These are phyloP conservation scores for Phlebiopsis flavidoalba DNA, from an alignment of 768 basidiomycete species.

Conservation along the genomic window DNA sequence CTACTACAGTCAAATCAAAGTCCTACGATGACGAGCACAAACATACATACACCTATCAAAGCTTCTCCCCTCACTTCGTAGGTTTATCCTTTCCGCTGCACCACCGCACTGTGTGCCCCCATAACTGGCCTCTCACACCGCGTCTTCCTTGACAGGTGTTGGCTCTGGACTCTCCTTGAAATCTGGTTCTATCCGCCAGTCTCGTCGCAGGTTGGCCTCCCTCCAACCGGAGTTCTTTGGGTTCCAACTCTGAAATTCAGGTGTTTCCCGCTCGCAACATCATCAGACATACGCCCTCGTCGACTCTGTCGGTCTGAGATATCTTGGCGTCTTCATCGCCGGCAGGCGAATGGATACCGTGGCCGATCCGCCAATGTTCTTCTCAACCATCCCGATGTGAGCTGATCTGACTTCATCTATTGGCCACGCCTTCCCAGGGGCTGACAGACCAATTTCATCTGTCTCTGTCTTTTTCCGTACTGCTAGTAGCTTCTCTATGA, in stretches of 20 bases:
- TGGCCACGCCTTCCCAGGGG: constrained; percentile 4
- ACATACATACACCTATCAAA: background rate
- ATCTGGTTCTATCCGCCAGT: background rate
- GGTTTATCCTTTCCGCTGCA: background rate
- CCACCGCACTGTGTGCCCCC: background rate
- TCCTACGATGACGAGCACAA: background rate
- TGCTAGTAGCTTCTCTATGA: no score
- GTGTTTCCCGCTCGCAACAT: no score
- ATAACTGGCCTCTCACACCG: background rate
- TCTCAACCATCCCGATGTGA: constrained; percentile 7
- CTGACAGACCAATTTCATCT: background rate
- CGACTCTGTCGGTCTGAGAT: background rate
- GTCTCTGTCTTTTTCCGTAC: background rate
- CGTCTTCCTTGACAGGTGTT: background rate
- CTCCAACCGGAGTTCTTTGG: no score
- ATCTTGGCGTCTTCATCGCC: background rate
- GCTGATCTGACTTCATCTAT: constrained; percentile 13
- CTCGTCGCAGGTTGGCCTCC: background rate
- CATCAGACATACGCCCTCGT: no score
- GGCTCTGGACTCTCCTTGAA: background rate
- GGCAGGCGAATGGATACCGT: background rate
- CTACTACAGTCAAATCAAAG: background rate
- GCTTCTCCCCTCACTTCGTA: constrained; percentile 1
- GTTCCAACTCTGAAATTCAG: no score
- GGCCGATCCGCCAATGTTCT: constrained; percentile 5